Percentiles rank a stretch among this genome's conserved stretches.
Evolutionary conservation across 805 yeast genomes (phyloP).

Genomic region (Candida easanensis): DNA sequence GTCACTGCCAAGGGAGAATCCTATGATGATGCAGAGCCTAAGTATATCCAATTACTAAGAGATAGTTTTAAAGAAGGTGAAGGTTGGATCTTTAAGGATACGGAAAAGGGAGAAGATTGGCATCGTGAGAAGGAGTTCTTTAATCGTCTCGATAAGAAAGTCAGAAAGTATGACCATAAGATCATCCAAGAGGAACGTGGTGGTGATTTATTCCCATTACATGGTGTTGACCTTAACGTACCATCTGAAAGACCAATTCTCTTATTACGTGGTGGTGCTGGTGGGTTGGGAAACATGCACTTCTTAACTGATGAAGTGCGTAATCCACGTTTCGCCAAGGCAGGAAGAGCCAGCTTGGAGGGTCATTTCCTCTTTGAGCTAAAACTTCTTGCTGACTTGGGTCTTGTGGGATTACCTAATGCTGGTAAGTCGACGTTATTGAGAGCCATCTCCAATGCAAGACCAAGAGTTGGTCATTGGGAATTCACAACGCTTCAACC

Average conservation of each 20-base stretch:
- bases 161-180: slow-evolving; percentile 61
- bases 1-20: slow-evolving; percentile 32
- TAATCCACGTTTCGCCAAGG: slow-evolving; percentile 85
- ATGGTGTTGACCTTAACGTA: slow-evolving; percentile 71
- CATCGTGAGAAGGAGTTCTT: slow-evolving; percentile 69
- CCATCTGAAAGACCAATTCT: slow-evolving; percentile 66
- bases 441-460: slow-evolving; percentile 82
- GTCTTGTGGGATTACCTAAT: slow-evolving; percentile 92
- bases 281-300: slow-evolving; percentile 97
- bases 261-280: slow-evolving; percentile 80
- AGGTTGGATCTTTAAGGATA: slow-evolving; percentile 88
- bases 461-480: slow-evolving; percentile 95
- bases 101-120: slow-evolving; percentile 56
- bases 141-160: slow-evolving; percentile 56
- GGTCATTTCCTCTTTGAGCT: slow-evolving; percentile 75
- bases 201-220: slow-evolving; percentile 70
- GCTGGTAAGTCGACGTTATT: slow-evolving; percentile 93
- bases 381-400: slow-evolving; percentile 87
- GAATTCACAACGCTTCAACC: slow-evolving; percentile 94
- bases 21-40: slow-evolving; percentile 33
- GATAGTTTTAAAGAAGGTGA: slow-evolving; percentile 62
- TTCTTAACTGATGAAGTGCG: slow-evolving; percentile 80
- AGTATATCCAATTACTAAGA: slow-evolving; percentile 59
- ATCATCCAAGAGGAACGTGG: slow-evolving; percentile 53
- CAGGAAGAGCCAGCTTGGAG: slow-evolving; percentile 69